Evolutionary conservation across 2,329 filamentous ascomycete genomes (phyloP).

Genomic region (Teratosphaeria epicoccoides): DNA sequence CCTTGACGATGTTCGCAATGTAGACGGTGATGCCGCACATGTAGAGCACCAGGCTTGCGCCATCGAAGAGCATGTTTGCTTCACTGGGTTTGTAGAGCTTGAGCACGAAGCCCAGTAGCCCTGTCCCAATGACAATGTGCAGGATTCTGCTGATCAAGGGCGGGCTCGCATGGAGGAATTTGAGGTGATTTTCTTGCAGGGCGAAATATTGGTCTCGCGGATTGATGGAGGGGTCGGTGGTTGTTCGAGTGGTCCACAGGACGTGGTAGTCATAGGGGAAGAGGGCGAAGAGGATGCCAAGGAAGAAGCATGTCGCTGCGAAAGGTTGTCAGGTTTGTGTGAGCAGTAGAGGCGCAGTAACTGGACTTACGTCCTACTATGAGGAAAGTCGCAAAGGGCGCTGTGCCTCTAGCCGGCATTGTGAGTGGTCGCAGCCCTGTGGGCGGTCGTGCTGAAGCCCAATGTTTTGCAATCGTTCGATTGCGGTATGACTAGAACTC

Average conservation of each 20-base stretch:
- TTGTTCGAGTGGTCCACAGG: conserved; percentile 58
- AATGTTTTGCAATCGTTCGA: background rate
- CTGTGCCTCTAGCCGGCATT: conserved; percentile 21
- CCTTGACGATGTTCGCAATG: conserved; percentile 92
- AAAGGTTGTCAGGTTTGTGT: background rate
- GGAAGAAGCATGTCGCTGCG: conserved; percentile 79
- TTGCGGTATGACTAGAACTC: too few relatives aligned
- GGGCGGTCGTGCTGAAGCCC: background rate
- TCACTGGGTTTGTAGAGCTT: conserved; percentile 93
- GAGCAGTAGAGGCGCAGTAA: background rate
- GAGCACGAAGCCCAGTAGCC: conserved; percentile 75
- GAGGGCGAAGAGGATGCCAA: conserved; percentile 90
- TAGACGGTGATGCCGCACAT: conserved; percentile 87
- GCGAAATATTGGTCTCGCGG: conserved; percentile 58
- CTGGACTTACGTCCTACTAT: conserved; percentile 76
- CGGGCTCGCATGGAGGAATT: conserved; percentile 82
- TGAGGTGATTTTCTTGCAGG: conserved; percentile 80
- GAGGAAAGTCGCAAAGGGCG: conserved; percentile 83
- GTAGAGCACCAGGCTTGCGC: conserved; percentile 60
- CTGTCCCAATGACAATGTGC: conserved; percentile 82
- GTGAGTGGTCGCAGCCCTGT: background rate
- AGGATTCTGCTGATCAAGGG: conserved; percentile 87
- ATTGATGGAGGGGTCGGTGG: conserved; percentile 27
- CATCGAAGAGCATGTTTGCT: conserved; percentile 90
- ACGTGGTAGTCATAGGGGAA: conserved; percentile 94